These are phyloP conservation scores for Torrubiella hemipterigena DNA, from an alignment of 2,329 filamentous ascomycete species.

Conservation along the genomic window DNA sequence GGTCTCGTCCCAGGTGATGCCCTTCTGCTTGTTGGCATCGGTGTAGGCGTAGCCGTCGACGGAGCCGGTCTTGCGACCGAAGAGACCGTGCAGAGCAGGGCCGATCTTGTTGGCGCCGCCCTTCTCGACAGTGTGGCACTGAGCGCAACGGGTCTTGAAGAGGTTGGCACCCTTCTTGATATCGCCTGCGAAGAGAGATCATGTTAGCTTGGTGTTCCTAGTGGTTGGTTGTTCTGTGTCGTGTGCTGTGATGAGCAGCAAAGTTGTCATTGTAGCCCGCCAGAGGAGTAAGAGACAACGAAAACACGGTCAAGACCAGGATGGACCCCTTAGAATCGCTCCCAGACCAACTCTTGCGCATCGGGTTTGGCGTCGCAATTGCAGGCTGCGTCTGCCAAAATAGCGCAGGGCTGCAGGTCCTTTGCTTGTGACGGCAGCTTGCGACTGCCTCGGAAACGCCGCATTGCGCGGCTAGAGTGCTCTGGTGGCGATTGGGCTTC, in stretches of 20 bases:
- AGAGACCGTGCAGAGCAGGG: slow-evolving; percentile 92
- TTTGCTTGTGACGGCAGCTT: too few relatives aligned
- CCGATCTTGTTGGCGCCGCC: slow-evolving; percentile 96
- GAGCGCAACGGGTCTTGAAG: slow-evolving; percentile 97
- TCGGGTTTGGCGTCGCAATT: too few relatives aligned
- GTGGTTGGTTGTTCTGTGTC: neutral
- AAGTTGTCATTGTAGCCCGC: too few relatives aligned
- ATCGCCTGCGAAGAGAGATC: slow-evolving; percentile 52
- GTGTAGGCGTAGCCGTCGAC: slow-evolving; percentile 94
- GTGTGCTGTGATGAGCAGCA: slow-evolving; percentile 5
- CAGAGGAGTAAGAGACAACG: too few relatives aligned
- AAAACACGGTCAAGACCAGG: too few relatives aligned
- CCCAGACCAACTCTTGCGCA: too few relatives aligned
- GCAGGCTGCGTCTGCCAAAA: too few relatives aligned
- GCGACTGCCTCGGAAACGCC: too few relatives aligned
- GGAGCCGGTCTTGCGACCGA: slow-evolving; percentile 87
- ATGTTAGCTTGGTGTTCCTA: slow-evolving; percentile 15
- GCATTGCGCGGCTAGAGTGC: too few relatives aligned
- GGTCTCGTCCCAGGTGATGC: slow-evolving; percentile 74
- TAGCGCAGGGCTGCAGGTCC: too few relatives aligned
- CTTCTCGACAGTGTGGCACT: slow-evolving; percentile 93
- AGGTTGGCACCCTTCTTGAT: slow-evolving; percentile 93
- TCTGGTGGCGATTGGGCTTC: too few relatives aligned
- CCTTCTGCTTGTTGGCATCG: slow-evolving; percentile 98
- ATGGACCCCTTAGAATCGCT: too few relatives aligned